Evolutionary conservation across 2,329 filamentous ascomycete genomes (phyloP).

Genomic region (Ascomycota sp.): DNA sequence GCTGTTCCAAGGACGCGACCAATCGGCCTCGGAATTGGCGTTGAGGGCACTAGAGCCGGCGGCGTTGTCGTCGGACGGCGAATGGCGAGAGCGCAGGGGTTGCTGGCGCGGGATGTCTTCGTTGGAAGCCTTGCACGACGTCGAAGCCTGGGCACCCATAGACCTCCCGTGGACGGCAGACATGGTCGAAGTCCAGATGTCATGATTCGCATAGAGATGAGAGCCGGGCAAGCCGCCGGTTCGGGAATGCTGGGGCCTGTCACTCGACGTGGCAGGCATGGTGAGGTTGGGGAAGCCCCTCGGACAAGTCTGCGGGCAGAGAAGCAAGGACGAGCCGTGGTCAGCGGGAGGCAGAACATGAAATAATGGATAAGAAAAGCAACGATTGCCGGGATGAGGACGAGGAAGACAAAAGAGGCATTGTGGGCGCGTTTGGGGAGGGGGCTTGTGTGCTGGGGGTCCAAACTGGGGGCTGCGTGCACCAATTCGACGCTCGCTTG

Average conservation of each 20-base stretch:
- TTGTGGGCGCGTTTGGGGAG: constrained; percentile 3
- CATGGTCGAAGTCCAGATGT: constrained; percentile 19
- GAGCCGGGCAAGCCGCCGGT: constrained; percentile 18
- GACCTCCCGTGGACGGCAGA: constrained; percentile 20
- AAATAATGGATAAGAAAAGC: constrained; percentile 1
- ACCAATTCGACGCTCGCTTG: constrained; percentile 14
- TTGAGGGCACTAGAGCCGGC: constrained; percentile 51
- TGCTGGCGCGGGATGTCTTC: not conserved
- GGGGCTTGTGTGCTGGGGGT: constrained; percentile 3
- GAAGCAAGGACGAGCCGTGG: constrained; percentile 3
- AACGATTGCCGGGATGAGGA: not conserved
- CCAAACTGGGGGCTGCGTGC: constrained; percentile 8
- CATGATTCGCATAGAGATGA: constrained; percentile 15
- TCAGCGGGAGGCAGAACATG: not conserved
- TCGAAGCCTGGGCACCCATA: constrained; percentile 28
- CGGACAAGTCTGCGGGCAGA: constrained; percentile 12
- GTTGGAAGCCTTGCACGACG: constrained; percentile 4
- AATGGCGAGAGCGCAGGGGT: constrained; percentile 4
- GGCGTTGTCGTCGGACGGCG: constrained; percentile 19
- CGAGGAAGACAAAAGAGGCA: not conserved
- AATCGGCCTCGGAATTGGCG: constrained; percentile 46
- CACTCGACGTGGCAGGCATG: constrained; percentile 14
- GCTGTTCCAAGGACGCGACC: constrained; percentile 42
- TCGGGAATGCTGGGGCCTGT: constrained; percentile 15
- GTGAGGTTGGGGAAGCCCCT: constrained; percentile 18